Evolutionary conservation across 345 rosid genomes (phyloP).

Genomic region (Carallia pectinifolia): DNA sequence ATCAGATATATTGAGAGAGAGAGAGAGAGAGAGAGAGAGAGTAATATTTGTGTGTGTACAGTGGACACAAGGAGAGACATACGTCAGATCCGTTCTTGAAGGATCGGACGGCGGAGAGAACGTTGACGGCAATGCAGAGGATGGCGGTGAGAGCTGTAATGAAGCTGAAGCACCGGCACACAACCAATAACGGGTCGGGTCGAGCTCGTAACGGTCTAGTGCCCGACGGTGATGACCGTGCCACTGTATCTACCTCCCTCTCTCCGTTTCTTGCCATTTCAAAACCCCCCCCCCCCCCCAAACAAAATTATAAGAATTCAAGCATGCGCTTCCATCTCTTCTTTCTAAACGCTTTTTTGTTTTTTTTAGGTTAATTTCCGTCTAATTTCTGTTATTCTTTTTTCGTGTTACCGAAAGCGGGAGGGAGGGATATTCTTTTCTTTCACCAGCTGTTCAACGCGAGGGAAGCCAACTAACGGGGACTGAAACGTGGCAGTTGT

Average conservation of each 20-base stretch:
- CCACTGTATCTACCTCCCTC: background rate
- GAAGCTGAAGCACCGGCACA: slow-evolving; percentile 75
- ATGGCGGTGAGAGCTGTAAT: slow-evolving; percentile 62
- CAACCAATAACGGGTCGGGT: slow-evolving; percentile 63
- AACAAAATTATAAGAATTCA: no score
- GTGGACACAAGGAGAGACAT: background rate
- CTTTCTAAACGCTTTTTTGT: no score
- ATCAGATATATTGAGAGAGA: no score
- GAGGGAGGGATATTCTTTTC: slow-evolving; percentile 7
- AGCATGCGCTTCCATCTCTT: background rate
- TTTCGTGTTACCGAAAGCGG: background rate
- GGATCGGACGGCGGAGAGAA: slow-evolving; percentile 79
- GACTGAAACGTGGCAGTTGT: background rate
- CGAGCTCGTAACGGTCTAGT: slow-evolving; percentile 27
- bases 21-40: no score
- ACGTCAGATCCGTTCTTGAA: slow-evolving; percentile 78
- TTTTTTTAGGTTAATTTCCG: no score
- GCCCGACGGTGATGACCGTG: background rate
- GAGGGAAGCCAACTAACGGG: background rate
- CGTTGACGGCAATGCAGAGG: slow-evolving; percentile 78
- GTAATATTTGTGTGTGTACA: no score
- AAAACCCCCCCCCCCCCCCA: background rate
- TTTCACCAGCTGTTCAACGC: slow-evolving; percentile 2
- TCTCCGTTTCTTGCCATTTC: slow-evolving; percentile 15
- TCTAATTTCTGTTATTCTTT: background rate